phyloP scores from a whole-genome alignment of 805 yeast genomes.

The Metschnikowia corniflorae region DNA sequence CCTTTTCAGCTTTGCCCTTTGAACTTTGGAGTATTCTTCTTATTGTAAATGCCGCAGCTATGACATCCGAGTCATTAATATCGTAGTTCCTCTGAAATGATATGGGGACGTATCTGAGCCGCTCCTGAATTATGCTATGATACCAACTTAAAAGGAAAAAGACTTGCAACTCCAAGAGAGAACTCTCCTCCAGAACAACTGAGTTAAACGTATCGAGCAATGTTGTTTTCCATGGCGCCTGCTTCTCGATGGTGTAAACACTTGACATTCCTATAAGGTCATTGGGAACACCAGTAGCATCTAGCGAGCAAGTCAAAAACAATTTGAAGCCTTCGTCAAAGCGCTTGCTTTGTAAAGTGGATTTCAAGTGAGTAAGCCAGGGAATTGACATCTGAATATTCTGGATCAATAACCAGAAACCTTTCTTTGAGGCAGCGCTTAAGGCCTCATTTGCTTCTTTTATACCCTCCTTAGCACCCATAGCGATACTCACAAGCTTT shows the following conservation, averaged over 20 bases:
- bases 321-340: slow-evolving; percentile 42
- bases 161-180: slow-evolving; percentile 27
- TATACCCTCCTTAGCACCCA: slow-evolving; percentile 72
- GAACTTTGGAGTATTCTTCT: slow-evolving; percentile 33
- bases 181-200: neutral
- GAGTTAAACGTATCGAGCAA: slow-evolving; percentile 38
- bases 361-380: slow-evolving; percentile 59
- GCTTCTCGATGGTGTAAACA: slow-evolving; percentile 58
- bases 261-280: slow-evolving; percentile 53
- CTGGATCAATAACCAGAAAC: slow-evolving; percentile 74
- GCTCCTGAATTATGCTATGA: slow-evolving; percentile 59
- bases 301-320: slow-evolving; percentile 60
- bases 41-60: slow-evolving; percentile 44
- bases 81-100: slow-evolving; percentile 65
- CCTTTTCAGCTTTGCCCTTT: slow-evolving; percentile 1
- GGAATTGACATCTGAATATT: slow-evolving; percentile 69
- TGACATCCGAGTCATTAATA: slow-evolving; percentile 69
- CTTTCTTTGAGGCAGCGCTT: slow-evolving; percentile 40
- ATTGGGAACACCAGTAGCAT: slow-evolving; percentile 45
- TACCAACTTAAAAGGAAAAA: slow-evolving; percentile 64
- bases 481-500: slow-evolving; percentile 47
- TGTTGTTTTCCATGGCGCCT: slow-evolving; percentile 53
- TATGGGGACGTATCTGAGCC: slow-evolving; percentile 56
- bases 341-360: slow-evolving; percentile 35
- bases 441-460: slow-evolving; percentile 56